phyloP scores from a whole-genome alignment of 202 grass and related monocot genomes.

The Eragrostis tef region DNA sequence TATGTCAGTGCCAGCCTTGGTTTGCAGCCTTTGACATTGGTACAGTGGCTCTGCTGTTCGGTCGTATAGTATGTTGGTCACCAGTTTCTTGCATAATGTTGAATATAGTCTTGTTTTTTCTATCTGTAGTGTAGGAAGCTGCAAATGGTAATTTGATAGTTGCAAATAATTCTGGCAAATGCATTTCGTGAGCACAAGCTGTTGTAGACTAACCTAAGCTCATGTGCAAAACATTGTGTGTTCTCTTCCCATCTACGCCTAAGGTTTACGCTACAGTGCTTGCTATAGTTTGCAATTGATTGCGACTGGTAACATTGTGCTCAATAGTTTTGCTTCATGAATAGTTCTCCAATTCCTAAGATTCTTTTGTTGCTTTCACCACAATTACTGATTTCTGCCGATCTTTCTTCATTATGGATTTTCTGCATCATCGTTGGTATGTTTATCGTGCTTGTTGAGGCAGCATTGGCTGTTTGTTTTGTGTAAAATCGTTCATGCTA shows the following conservation, averaged over 20 bases:
- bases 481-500: neutral
- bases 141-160: no score
- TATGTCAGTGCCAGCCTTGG: no score
- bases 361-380: no score
- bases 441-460: neutral
- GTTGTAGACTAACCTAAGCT: neutral
- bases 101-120: no score
- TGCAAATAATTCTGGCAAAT: neutral
- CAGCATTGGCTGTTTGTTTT: neutral
- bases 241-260: neutral
- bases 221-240: neutral
- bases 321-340: neutral
- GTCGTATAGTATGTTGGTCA: no score
- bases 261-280: no score
- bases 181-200: neutral
- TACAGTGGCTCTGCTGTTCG: no score
- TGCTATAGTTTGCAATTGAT: neutral
- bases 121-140: no score
- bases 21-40: no score
- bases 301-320: neutral
- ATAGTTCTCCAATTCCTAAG: neutral
- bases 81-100: neutral
- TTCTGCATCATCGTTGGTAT: neutral
- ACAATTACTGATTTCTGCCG: neutral
- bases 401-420: neutral